These are phyloP conservation scores for Porcisia deanei DNA, from an alignment of 208 protist genomes.

Conservation along the genomic window DNA sequence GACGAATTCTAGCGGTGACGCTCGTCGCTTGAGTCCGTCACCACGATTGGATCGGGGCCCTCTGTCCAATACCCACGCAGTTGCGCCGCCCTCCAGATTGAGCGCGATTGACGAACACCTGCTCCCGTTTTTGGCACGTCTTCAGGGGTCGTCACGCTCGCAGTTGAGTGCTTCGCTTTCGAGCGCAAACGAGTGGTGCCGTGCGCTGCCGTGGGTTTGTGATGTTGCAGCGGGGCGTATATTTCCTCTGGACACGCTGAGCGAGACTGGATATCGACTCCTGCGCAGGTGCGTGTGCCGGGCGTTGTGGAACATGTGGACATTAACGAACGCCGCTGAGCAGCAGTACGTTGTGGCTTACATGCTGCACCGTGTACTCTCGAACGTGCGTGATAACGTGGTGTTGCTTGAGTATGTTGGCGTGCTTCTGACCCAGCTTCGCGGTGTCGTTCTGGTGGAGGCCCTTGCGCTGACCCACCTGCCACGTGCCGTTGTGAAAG, in stretches of 20 bases:
- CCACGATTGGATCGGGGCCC: background rate
- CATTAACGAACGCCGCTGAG: constrained; percentile 1
- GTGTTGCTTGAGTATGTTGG: constrained; percentile 68
- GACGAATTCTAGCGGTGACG: background rate
- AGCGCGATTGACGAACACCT: no score
- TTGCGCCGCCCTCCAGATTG: background rate
- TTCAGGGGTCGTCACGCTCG: background rate
- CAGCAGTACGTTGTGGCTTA: constrained; percentile 35
- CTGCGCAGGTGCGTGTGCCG: constrained; percentile 44
- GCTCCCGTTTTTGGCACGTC: background rate
- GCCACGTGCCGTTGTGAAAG: constrained; percentile 27
- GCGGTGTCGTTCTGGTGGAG: constrained; percentile 30
- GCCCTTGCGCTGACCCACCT: constrained; percentile 40
- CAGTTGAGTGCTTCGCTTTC: constrained; percentile 2
- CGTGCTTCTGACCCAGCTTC: constrained; percentile 63
- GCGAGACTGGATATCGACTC: constrained; percentile 19
- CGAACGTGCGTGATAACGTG: constrained; percentile 37
- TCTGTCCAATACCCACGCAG: background rate
- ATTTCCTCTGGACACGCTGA: constrained; percentile 36
- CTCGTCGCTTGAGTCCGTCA: background rate
- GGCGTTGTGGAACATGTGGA: constrained; percentile 59
- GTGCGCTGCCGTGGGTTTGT: constrained; percentile 44
- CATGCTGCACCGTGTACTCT: constrained; percentile 54
- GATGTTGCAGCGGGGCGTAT: constrained; percentile 32
- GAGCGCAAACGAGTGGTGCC: constrained; percentile 15